phyloP scores from a whole-genome alignment of 352 stramenopile species.

The Pythium rhizo-oryzae region DNA sequence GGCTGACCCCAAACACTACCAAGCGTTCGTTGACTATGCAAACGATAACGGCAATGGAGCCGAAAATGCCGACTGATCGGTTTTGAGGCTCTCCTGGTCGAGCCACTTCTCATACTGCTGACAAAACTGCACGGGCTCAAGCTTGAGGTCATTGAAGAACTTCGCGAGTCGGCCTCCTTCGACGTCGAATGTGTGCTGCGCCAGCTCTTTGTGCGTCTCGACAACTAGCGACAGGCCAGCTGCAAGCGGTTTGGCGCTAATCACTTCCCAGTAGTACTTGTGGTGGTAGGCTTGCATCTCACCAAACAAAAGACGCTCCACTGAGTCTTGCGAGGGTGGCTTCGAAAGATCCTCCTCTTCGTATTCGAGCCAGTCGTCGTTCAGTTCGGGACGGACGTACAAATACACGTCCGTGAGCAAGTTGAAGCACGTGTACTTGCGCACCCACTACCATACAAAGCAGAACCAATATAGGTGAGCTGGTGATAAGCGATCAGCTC shows the following conservation, averaged over 20 bases:
- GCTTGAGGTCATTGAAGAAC: slow-evolving; percentile 67
- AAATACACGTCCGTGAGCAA: slow-evolving; percentile 81
- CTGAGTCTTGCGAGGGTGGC: slow-evolving; percentile 62
- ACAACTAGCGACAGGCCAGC: slow-evolving; percentile 52
- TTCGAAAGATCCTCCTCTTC: slow-evolving; percentile 84
- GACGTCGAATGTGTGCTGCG: slow-evolving; percentile 51
- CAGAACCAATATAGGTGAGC: too few relatives aligned
- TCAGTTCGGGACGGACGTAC: slow-evolving; percentile 71
- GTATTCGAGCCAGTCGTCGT: slow-evolving; percentile 83
- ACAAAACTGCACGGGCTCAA: slow-evolving; percentile 73
- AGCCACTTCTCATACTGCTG: slow-evolving; percentile 89
- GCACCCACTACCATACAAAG: slow-evolving; percentile 83
- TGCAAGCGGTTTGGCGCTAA: slow-evolving; percentile 49
- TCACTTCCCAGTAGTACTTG: slow-evolving; percentile 83
- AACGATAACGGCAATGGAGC: slow-evolving; percentile 70
- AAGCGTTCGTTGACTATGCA: slow-evolving; percentile 21
- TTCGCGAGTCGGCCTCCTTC: slow-evolving; percentile 67
- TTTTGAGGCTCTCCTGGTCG: slow-evolving; percentile 51
- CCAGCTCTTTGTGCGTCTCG: slow-evolving; percentile 65
- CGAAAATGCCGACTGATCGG: slow-evolving; percentile 33
- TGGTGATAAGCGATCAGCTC: too few relatives aligned
- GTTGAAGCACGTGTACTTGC: slow-evolving; percentile 84
- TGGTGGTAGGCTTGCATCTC: slow-evolving; percentile 87
- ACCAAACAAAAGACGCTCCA: slow-evolving; percentile 78
- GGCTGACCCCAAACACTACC: slow-evolving; percentile 5